Evolutionary conservation across 2,329 filamentous ascomycete species (phyloP).

Genomic region (Davidsoniella virescens): DNA sequence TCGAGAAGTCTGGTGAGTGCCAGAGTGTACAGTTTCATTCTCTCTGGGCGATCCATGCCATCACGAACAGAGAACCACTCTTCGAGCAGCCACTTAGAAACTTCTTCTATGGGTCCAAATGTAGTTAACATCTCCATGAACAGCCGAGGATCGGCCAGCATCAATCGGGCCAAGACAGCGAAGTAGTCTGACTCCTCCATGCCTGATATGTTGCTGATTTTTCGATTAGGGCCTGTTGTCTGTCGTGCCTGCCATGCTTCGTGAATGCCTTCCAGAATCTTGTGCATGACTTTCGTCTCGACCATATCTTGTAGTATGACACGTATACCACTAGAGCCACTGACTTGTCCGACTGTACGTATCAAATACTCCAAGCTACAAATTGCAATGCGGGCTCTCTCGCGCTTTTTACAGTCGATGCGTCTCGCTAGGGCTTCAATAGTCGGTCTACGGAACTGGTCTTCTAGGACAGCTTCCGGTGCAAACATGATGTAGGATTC

Average conservation of each 20-base stretch:
- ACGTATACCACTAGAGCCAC: slow-evolving; percentile 42
- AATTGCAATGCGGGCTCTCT: slow-evolving; percentile 40
- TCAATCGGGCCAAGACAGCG: slow-evolving; percentile 62
- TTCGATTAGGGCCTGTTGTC: slow-evolving; percentile 64
- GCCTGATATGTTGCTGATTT: slow-evolving; percentile 50
- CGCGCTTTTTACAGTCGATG: slow-evolving; percentile 37
- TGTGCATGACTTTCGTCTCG: slow-evolving; percentile 43
- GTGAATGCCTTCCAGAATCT: slow-evolving; percentile 49
- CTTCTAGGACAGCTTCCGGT: slow-evolving; percentile 46
- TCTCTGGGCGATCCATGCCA: slow-evolving; percentile 46
- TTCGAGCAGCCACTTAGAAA: slow-evolving; percentile 42
- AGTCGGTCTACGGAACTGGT: slow-evolving; percentile 34
- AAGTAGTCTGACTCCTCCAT: slow-evolving; percentile 77
- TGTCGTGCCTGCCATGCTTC: slow-evolving; percentile 59
- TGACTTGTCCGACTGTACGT: slow-evolving; percentile 43
- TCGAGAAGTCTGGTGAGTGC: slow-evolving; percentile 58
- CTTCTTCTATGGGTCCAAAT: slow-evolving; percentile 29
- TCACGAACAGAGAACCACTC: slow-evolving; percentile 57
- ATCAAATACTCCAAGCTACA: slow-evolving; percentile 50
- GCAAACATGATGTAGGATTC: slow-evolving; percentile 57
- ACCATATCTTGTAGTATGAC: slow-evolving; percentile 51
- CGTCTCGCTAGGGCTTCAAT: slow-evolving; percentile 32
- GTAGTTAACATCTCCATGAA: slow-evolving; percentile 43
- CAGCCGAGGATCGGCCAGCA: slow-evolving; percentile 52
- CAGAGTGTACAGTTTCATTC: slow-evolving; percentile 56